Conservation (phyloP, 2,329 filamentous ascomycete species). For the Colletotrichum tofieldiae region DNA sequence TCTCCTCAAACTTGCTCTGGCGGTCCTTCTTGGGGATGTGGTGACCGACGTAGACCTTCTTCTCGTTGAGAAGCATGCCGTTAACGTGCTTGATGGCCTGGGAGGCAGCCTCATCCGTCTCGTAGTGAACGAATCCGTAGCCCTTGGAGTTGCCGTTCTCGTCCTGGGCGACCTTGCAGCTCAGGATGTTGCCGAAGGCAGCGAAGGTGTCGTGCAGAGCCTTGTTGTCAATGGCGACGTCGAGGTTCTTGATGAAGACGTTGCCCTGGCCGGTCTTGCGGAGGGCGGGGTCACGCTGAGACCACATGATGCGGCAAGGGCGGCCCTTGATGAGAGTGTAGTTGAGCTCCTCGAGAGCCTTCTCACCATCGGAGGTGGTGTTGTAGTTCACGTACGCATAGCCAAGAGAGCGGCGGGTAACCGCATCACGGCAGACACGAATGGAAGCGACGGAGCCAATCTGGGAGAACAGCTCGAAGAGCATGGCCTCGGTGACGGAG, state of each 20-base stretch:
- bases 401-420: slow-evolving; percentile 97
- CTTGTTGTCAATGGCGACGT: slow-evolving; percentile 99
- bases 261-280: slow-evolving; percentile 99
- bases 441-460: slow-evolving; percentile 99
- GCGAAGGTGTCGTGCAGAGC: slow-evolving; percentile 99
- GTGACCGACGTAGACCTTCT: slow-evolving; percentile 99
- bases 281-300: slow-evolving; percentile 97
- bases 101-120: slow-evolving; percentile 96
- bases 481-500: slow-evolving; percentile 99
- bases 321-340: slow-evolving; percentile 99
- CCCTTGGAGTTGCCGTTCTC: slow-evolving; percentile 98
- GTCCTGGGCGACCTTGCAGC: slow-evolving; percentile 99
- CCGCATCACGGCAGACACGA: slow-evolving; percentile 98
- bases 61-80: slow-evolving; percentile 99
- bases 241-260: slow-evolving; percentile 99
- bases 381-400: slow-evolving; percentile 99
- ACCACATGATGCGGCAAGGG: slow-evolving; percentile 99
- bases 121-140: slow-evolving; percentile 99
- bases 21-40: slow-evolving; percentile 99
- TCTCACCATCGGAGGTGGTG: slow-evolving; percentile 95
- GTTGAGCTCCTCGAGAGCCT: slow-evolving; percentile 98
- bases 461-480: slow-evolving; percentile 99
- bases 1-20: slow-evolving; percentile 99
- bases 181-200: slow-evolving; percentile 98
- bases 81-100: slow-evolving; percentile 99